Conservation (phyloP, 306 rosid genomes). For the Dalbergia cultrata region DNA sequence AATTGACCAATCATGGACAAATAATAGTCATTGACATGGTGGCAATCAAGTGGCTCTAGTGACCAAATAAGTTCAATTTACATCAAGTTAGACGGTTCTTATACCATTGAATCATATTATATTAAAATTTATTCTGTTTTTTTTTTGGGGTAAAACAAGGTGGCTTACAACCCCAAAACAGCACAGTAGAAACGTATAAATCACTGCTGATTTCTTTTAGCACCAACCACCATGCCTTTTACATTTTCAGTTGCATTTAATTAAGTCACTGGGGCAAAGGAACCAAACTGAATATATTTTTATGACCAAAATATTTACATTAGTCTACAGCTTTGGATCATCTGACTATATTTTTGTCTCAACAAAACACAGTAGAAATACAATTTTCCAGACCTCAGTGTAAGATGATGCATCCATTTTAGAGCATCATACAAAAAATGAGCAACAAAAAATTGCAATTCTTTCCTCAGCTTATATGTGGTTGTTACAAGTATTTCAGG, state of each 20-base stretch:
- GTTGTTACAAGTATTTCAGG: constrained; percentile 53
- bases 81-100: no score
- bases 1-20: no score
- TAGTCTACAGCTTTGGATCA: constrained; percentile 11
- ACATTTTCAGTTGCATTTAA: neutral
- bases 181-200: no score
- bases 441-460: constrained; percentile 43
- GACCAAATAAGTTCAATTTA: no score
- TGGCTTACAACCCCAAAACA: no score
- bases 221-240: constrained; percentile 1
- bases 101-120: no score
- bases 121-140: no score
- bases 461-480: constrained; percentile 47
- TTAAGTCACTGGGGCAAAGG: neutral
- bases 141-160: no score
- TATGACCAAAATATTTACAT: constrained; percentile 30
- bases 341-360: constrained; percentile 18
- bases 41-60: no score
- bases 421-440: constrained; percentile 62
- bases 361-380: constrained; percentile 35
- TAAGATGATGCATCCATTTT: constrained; percentile 55
- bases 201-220: no score
- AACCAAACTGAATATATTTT: neutral
- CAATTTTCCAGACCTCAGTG: constrained; percentile 35
- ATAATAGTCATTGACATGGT: no score